Evolutionary conservation across 2,329 filamentous ascomycete genomes (phyloP).

Genomic region (Fusarium oxysporum): DNA sequence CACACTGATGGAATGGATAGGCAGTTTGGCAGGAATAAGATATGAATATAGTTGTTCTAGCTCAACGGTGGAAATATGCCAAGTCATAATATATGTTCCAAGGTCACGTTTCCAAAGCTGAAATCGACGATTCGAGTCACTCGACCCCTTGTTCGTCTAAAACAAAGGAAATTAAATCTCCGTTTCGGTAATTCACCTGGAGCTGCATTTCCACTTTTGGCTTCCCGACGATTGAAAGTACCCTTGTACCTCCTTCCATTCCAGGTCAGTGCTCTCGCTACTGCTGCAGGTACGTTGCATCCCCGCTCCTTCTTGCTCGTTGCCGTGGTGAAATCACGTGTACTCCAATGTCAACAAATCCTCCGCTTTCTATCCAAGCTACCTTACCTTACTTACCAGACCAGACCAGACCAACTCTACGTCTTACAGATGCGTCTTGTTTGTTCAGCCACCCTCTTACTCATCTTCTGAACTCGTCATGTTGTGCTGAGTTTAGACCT

Average conservation of each 20-base stretch:
- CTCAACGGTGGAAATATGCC: neutral
- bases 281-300: slow-evolving; percentile 41
- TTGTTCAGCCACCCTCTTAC: slow-evolving; percentile 28
- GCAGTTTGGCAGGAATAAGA: neutral
- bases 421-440: slow-evolving; percentile 12
- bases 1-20: neutral
- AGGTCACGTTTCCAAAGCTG: neutral
- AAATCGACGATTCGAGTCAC: slow-evolving; percentile 20
- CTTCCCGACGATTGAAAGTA: slow-evolving; percentile 7
- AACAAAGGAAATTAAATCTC: slow-evolving; percentile 33
- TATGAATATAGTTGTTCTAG: neutral
- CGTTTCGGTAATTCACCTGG: slow-evolving; percentile 18
- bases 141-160: slow-evolving; percentile 12
- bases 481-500: slow-evolving; percentile 6
- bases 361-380: slow-evolving; percentile 3
- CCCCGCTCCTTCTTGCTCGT: slow-evolving; percentile 39
- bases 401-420: neutral
- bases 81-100: neutral
- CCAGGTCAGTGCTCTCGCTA: slow-evolving; percentile 31
- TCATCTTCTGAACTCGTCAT: slow-evolving; percentile 13
- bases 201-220: slow-evolving; percentile 29
- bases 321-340: slow-evolving; percentile 52
- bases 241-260: slow-evolving; percentile 32
- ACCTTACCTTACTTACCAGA: neutral
- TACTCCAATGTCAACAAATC: slow-evolving; percentile 43